phyloP scores from a whole-genome alignment of 108 stramenopile genomes.

The Chaetoceros tenuissimus region DNA sequence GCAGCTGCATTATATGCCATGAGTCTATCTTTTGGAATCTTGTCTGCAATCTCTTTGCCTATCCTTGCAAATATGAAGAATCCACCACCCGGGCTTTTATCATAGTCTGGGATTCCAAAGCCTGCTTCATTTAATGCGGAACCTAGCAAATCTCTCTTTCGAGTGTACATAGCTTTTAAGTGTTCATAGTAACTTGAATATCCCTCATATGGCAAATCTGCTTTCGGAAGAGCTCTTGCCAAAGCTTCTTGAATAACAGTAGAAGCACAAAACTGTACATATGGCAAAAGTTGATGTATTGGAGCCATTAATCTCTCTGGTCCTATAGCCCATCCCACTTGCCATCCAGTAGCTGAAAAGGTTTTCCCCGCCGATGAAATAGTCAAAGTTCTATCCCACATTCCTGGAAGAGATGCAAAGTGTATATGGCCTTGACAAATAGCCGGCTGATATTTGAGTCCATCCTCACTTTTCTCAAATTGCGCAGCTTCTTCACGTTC shows the following conservation, averaged over 20 bases:
- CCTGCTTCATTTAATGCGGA: conserved; percentile 50
- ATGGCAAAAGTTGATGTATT: conserved; percentile 73
- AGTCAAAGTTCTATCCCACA: conserved; percentile 91
- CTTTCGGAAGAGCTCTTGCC: conserved; percentile 63
- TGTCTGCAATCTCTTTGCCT: conserved; percentile 44
- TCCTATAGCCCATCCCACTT: conserved; percentile 97
- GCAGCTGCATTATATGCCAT: conserved; percentile 51
- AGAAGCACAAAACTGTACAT: conserved; percentile 95
- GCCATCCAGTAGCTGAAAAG: conserved; percentile 98
- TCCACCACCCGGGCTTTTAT: conserved; percentile 71
- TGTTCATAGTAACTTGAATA: conserved; percentile 63
- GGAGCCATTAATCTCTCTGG: conserved; percentile 65
- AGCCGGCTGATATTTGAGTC: neutral
- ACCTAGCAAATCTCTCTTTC: conserved; percentile 78
- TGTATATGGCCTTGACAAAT: conserved; percentile 73
- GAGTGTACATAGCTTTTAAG: conserved; percentile 63
- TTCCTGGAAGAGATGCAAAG: conserved; percentile 77
- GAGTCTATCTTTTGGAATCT: conserved; percentile 39
- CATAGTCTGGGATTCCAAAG: conserved; percentile 75
- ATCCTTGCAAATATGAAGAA: conserved; percentile 94
- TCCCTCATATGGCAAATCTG: conserved; percentile 84
- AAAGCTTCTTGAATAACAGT: conserved; percentile 91
- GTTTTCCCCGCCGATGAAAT: conserved; percentile 98
- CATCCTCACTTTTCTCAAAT: neutral
- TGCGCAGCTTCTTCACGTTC: neutral